Percentiles rank a stretch among this genome's conserved stretches.
These are phyloP conservation scores for Mortierella sp. DNA, from an alignment of 371 early-diverging fungal genomes.

Conservation along the genomic window DNA sequence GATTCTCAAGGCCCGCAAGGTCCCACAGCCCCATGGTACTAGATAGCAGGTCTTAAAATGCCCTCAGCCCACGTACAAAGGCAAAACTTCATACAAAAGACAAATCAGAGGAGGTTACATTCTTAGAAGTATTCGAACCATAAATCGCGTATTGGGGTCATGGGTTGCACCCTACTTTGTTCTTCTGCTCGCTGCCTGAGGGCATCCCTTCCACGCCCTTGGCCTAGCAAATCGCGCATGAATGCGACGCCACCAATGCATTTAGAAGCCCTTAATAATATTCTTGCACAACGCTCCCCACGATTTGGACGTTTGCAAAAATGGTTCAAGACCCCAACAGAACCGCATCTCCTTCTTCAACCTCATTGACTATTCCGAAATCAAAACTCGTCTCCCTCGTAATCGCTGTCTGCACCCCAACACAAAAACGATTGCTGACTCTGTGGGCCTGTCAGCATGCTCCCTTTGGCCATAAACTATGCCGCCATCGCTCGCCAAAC, in stretches of 20 bases:
- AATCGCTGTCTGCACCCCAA: not conserved
- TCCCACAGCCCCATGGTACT: not conserved
- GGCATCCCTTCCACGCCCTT: too few relatives aligned
- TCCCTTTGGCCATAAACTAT: not conserved
- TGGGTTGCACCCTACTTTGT: not conserved
- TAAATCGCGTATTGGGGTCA: constrained; percentile 5
- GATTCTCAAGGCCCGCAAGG: not conserved
- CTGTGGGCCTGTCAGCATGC: not conserved
- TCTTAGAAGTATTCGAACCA: not conserved
- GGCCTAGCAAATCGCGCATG: too few relatives aligned
- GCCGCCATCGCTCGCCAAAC: not conserved
- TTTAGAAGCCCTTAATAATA: too few relatives aligned
- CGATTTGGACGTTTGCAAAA: too few relatives aligned
- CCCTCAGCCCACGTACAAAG: not conserved
- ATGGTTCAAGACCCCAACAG: not conserved
- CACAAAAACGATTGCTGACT: not conserved
- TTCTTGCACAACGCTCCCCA: too few relatives aligned
- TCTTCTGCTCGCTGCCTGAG: not conserved
- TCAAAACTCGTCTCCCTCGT: not conserved
- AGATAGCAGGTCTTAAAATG: not conserved
- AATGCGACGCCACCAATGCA: too few relatives aligned
- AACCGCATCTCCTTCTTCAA: not conserved
- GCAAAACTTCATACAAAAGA: not conserved
- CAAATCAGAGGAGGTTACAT: not conserved
- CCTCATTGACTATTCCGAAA: not conserved